phyloP scores from a whole-genome alignment of 345 rosid species.

The Noccaea caerulescens region DNA sequence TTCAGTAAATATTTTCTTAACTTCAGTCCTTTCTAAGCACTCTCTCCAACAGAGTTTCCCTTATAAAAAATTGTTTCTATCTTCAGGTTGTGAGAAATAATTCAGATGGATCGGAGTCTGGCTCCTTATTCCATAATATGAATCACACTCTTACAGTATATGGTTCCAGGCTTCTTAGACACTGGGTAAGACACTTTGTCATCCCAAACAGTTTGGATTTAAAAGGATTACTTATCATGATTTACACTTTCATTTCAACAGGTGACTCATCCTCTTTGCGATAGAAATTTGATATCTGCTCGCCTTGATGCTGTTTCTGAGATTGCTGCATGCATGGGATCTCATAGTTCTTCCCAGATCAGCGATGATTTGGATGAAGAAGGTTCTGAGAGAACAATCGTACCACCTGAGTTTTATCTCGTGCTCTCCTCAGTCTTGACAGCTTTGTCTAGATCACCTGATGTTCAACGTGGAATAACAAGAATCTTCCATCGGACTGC shows the following conservation, averaged over 20 bases:
- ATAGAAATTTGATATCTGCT: conserved; percentile 76
- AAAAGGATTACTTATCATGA: background rate
- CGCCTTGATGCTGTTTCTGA: conserved; percentile 99
- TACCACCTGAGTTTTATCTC: conserved; percentile 54
- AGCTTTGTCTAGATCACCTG: conserved; percentile 72
- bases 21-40: background rate
- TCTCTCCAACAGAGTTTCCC: conserved; percentile 14
- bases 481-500: conserved; percentile 94
- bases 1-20: conserved; percentile 2
- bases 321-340: conserved; percentile 80
- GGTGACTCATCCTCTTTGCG: conserved; percentile 94
- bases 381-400: conserved; percentile 46
- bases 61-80: conserved; percentile 26
- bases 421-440: conserved; percentile 78
- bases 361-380: conserved; percentile 48
- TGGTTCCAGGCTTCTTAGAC: conserved; percentile 90
- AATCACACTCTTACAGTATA: conserved; percentile 76
- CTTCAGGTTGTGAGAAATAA: conserved; percentile 76
- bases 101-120: conserved; percentile 78
- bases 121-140: conserved; percentile 77
- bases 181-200: conserved; percentile 69
- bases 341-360: conserved; percentile 51
- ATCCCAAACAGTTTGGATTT: too few species aligned
- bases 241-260: conserved; percentile 45
- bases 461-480: conserved; percentile 95